Percentiles rank a stretch among this genome's conserved stretches.
These are phyloP conservation scores for Epichloe amarillans DNA, from an alignment of 2,329 filamentous ascomycete species.

Conservation along the genomic window DNA sequence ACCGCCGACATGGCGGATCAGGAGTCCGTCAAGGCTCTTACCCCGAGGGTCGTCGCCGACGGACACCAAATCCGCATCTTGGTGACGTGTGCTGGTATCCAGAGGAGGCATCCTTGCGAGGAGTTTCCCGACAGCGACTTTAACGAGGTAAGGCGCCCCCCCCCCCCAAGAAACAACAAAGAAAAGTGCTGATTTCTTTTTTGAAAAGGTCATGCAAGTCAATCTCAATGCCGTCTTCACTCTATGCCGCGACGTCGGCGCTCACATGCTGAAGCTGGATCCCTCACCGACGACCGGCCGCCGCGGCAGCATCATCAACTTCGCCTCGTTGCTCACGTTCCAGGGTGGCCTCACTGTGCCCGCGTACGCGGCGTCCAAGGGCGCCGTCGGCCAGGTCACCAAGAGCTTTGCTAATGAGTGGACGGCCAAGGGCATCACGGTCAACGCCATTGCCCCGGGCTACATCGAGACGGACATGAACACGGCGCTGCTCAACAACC, in stretches of 20 bases:
- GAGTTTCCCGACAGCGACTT: slow-evolving; percentile 67
- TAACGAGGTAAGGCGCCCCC: slow-evolving; percentile 42
- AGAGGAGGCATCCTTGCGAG: slow-evolving; percentile 62
- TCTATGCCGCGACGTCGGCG: slow-evolving; percentile 62
- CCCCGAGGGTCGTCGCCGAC: slow-evolving; percentile 47
- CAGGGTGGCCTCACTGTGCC: slow-evolving; percentile 82
- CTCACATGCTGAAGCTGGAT: slow-evolving; percentile 56
- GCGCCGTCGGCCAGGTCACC: slow-evolving; percentile 71
- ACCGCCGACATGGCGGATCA: slow-evolving; percentile 53
- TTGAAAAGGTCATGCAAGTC: slow-evolving; percentile 57
- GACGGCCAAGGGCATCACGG: slow-evolving; percentile 63
- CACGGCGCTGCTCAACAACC: slow-evolving; percentile 60
- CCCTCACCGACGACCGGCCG: slow-evolving; percentile 36
- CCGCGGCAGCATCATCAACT: slow-evolving; percentile 67
- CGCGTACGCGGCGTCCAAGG: slow-evolving; percentile 77
- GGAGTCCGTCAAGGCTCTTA: slow-evolving; percentile 45
- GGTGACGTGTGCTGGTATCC: slow-evolving; percentile 79
- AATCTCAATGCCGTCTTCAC: slow-evolving; percentile 76
- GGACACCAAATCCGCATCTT: slow-evolving; percentile 60
- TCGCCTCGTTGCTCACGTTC: slow-evolving; percentile 68
- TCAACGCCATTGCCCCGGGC: slow-evolving; percentile 81
- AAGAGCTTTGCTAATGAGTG: slow-evolving; percentile 82
- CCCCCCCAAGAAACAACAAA: not conserved
- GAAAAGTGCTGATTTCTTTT: not conserved
- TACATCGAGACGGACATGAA: slow-evolving; percentile 97